Evolutionary conservation across 2,329 filamentous ascomycete genomes (phyloP).

Genomic region (Didymella keratinophila): DNA sequence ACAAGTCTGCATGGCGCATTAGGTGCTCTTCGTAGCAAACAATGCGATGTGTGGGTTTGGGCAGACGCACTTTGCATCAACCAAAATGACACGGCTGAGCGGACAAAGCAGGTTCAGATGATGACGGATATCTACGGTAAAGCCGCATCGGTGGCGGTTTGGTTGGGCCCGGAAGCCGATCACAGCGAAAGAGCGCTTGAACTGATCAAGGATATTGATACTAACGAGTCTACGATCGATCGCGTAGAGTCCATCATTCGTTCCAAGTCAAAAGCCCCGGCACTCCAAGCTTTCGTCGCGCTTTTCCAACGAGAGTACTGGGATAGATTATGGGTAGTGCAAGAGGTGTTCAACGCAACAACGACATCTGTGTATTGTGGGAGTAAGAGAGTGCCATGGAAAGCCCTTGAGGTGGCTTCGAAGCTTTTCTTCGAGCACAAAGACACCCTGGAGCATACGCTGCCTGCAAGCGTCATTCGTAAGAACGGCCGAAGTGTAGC

Average conservation of each 20-base stretch:
- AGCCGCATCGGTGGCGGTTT: conserved; percentile 1
- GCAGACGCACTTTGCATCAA: conserved; percentile 1
- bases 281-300: neutral
- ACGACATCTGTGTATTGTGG: neutral
- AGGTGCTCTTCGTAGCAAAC: neutral
- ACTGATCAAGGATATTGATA: neutral
- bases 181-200: neutral
- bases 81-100: neutral
- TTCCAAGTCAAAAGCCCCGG: too few relatives aligned
- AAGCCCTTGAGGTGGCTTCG: too few relatives aligned
- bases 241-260: too few relatives aligned
- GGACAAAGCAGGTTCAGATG: neutral
- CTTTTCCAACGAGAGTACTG: conserved; percentile 5
- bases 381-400: too few relatives aligned
- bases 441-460: too few relatives aligned
- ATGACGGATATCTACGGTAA: conserved; percentile 4
- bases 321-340: conserved; percentile 4
- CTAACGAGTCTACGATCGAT: too few relatives aligned
- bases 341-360: neutral
- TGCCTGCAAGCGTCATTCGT: too few relatives aligned
- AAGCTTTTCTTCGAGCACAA: too few relatives aligned
- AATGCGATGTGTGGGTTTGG: neutral
- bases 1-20: neutral
- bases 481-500: neutral
- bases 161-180: neutral